phyloP scores from a whole-genome alignment of 1,284 basidiomycete species.

The Heterobasidion occidentale region DNA sequence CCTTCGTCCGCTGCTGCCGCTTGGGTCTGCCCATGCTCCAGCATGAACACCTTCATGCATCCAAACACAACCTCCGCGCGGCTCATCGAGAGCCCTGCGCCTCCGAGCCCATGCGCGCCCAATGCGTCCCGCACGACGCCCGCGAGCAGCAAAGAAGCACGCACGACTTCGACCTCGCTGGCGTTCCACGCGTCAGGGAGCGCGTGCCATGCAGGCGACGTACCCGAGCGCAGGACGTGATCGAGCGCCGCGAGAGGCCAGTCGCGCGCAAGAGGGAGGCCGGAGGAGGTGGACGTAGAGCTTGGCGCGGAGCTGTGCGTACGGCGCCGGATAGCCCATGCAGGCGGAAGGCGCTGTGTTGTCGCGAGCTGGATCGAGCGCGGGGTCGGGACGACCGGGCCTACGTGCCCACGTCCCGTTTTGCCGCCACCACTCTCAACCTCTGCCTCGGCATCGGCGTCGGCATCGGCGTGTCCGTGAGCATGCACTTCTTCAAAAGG shows the following conservation, averaged over 20 bases:
- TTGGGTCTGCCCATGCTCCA: conserved; percentile 70
- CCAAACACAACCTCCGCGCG: conserved; percentile 60
- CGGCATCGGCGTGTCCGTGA: neutral
- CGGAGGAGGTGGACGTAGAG: conserved; percentile 8
- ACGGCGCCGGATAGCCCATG: conserved; percentile 19
- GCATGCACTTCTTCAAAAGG: conserved; percentile 4
- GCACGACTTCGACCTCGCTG: conserved; percentile 74
- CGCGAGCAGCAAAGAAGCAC: conserved; percentile 32
- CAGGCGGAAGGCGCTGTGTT: conserved; percentile 46
- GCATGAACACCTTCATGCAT: conserved; percentile 93
- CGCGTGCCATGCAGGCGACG: conserved; percentile 63
- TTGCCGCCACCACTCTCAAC: too few relatives aligned
- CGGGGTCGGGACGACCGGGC: conserved; percentile 38
- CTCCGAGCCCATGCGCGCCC: conserved; percentile 30
- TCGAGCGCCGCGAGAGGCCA: conserved; percentile 75
- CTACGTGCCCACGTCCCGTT: conserved; percentile 18
- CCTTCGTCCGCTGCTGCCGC: conserved; percentile 28
- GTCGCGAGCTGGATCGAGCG: conserved; percentile 44
- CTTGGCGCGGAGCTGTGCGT: conserved; percentile 9
- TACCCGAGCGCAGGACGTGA: conserved; percentile 76
- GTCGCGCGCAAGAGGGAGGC: conserved; percentile 63
- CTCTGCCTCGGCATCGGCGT: too few relatives aligned
- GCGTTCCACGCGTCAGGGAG: conserved; percentile 74
- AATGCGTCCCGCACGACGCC: conserved; percentile 24
- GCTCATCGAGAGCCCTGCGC: conserved; percentile 28